Percentiles rank a stretch among this genome's conserved stretches.
These are phyloP conservation scores for Pyricularia sp. DNA, from an alignment of 2,329 filamentous ascomycete genomes.

Conservation along the genomic window DNA sequence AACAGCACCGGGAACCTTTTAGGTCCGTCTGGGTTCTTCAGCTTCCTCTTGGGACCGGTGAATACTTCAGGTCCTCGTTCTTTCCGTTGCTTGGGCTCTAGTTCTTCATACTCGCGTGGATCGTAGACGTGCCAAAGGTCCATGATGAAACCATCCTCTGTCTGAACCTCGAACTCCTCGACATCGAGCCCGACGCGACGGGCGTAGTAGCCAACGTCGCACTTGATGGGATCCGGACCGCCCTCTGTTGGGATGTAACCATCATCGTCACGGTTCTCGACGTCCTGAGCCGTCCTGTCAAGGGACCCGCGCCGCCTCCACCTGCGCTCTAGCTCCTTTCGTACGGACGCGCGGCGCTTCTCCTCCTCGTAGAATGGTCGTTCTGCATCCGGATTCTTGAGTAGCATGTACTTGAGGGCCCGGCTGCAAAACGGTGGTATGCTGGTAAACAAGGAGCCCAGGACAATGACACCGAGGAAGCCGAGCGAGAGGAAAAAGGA, in stretches of 20 bases:
- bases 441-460: conserved; percentile 58
- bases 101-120: conserved; percentile 54
- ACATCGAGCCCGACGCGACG: conserved; percentile 75
- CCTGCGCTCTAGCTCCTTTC: conserved; percentile 43
- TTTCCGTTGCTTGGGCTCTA: conserved; percentile 32
- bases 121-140: conserved; percentile 84
- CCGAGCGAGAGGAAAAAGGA: conserved; percentile 66
- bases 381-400: conserved; percentile 42
- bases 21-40: conserved; percentile 27
- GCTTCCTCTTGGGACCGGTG: conserved; percentile 23
- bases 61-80: conserved; percentile 52
- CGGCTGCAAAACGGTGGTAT: conserved; percentile 38
- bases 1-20: conserved; percentile 72
- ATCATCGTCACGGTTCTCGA: conserved; percentile 13
- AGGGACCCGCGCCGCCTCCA: conserved; percentile 43
- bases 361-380: conserved; percentile 69
- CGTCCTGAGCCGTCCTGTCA: conserved; percentile 27
- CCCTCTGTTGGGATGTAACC: conserved; percentile 67
- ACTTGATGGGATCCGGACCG: conserved; percentile 63
- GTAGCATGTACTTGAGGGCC: conserved; percentile 38
- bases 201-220: conserved; percentile 77
- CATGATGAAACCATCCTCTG: conserved; percentile 87
- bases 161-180: conserved; percentile 73
- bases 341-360: conserved; percentile 37
- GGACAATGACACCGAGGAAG: conserved; percentile 64